A percentile compares a stretch with the other conserved stretches of the same genome.
These are phyloP conservation scores for Aspergillus neoniger DNA, from an alignment of 2,329 filamentous ascomycete species.

Conservation along the genomic window DNA sequence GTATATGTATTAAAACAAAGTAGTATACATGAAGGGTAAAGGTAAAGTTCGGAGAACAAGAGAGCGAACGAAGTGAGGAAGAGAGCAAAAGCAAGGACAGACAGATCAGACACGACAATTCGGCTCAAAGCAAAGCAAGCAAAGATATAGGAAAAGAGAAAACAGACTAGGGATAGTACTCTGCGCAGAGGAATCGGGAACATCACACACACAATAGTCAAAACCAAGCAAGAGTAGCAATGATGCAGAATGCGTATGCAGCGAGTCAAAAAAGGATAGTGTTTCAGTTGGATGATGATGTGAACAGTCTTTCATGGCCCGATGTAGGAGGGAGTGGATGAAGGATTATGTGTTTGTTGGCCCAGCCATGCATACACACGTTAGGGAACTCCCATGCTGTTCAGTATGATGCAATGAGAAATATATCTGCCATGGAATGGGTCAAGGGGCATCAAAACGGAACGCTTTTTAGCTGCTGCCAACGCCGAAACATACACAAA, in stretches of 20 bases:
- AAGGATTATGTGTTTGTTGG: slow-evolving; percentile 1
- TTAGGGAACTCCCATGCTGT: slow-evolving; percentile 1
- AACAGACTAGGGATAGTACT: slow-evolving; percentile 8
- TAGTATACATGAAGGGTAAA: slow-evolving; percentile 4
- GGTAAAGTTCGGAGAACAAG: too few relatives aligned
- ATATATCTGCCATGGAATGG: not conserved
- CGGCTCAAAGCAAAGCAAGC: not conserved
- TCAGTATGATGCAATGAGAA: slow-evolving; percentile 6
- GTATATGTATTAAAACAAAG: slow-evolving; percentile 7
- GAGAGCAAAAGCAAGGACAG: not conserved
- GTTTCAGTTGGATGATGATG: not conserved
- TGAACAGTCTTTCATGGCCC: slow-evolving; percentile 2
- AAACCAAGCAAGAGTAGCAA: not conserved
- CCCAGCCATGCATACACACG: slow-evolving; percentile 9
- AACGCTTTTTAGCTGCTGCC: slow-evolving; percentile 12
- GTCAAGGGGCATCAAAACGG: not conserved
- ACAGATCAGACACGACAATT: not conserved
- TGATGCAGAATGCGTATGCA: not conserved
- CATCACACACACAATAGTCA: too few relatives aligned
- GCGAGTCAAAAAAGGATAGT: not conserved
- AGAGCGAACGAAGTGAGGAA: not conserved
- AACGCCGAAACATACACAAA: slow-evolving; percentile 6
- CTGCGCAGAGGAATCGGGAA: not conserved
- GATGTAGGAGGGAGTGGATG: not conserved
- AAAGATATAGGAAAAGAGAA: not conserved